These are phyloP conservation scores for Mallotus nudiflorus DNA, from an alignment of 345 rosid genomes.

Conservation along the genomic window DNA sequence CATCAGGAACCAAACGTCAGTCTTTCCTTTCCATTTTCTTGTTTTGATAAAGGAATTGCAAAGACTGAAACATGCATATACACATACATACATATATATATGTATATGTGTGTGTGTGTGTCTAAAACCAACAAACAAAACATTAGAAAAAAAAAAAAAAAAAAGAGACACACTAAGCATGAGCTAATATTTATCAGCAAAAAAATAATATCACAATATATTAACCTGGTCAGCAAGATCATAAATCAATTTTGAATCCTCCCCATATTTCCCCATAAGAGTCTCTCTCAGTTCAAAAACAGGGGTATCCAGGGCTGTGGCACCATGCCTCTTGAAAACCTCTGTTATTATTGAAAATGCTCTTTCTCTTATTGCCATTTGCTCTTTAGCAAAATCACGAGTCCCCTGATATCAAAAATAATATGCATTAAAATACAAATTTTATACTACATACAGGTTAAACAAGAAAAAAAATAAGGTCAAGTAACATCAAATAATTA, in stretches of 20 bases:
- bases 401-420: conserved; percentile 58
- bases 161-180: too few species aligned
- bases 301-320: conserved; percentile 92
- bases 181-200: too few species aligned
- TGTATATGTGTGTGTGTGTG: too few species aligned
- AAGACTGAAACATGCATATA: neutral
- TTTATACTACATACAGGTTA: neutral
- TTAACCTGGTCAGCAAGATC: conserved; percentile 97
- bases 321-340: conserved; percentile 89
- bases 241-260: conserved; percentile 88
- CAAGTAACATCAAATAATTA: neutral
- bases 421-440: conserved; percentile 8
- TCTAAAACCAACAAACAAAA: neutral
- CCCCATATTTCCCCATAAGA: conserved; percentile 87
- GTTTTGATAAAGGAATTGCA: neutral
- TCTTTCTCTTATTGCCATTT: conserved; percentile 76
- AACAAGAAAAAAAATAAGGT: neutral
- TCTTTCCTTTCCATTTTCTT: neutral
- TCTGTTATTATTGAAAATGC: conserved; percentile 74
- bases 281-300: conserved; percentile 96
- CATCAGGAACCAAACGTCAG: neutral
- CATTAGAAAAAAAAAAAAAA: neutral
- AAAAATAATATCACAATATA: neutral
- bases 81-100: neutral
- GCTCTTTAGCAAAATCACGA: conserved; percentile 86